These are phyloP conservation scores for Hymenoscyphus fructigenus DNA, from an alignment of 2,329 filamentous ascomycete species.

Conservation along the genomic window DNA sequence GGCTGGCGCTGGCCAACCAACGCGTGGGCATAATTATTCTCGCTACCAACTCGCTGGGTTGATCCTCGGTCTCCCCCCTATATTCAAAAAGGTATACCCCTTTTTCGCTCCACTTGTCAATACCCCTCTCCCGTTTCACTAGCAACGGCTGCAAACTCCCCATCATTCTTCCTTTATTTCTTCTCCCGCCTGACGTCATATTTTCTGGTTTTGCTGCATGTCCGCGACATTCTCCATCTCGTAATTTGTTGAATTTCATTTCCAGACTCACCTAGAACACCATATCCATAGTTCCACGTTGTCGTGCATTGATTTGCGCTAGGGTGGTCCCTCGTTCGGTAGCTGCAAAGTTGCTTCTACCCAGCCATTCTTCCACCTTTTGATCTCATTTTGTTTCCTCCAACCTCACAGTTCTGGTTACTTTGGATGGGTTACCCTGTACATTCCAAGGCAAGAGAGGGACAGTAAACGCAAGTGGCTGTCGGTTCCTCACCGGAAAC, in stretches of 20 bases:
- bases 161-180: background rate
- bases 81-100: background rate
- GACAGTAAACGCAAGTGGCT: constrained; percentile 22
- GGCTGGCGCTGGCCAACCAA: background rate
- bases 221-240: background rate
- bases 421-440: constrained; percentile 14
- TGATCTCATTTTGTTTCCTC: background rate
- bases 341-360: background rate
- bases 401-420: constrained; percentile 11
- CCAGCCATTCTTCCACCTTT: constrained; percentile 18
- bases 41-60: background rate
- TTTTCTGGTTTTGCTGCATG: background rate
- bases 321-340: constrained; percentile 19
- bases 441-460: constrained; percentile 14
- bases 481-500: constrained; percentile 10
- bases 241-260: background rate
- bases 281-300: constrained; percentile 12
- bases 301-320: constrained; percentile 27
- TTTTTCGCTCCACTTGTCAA: background rate
- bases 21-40: constrained; percentile 2
- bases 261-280: background rate
- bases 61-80: background rate
- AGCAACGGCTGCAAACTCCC: background rate
- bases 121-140: background rate
- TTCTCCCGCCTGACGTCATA: background rate